Evolutionary conservation across 78 protist genomes (phyloP).

Genomic region (Diacronema lutheri): DNA sequence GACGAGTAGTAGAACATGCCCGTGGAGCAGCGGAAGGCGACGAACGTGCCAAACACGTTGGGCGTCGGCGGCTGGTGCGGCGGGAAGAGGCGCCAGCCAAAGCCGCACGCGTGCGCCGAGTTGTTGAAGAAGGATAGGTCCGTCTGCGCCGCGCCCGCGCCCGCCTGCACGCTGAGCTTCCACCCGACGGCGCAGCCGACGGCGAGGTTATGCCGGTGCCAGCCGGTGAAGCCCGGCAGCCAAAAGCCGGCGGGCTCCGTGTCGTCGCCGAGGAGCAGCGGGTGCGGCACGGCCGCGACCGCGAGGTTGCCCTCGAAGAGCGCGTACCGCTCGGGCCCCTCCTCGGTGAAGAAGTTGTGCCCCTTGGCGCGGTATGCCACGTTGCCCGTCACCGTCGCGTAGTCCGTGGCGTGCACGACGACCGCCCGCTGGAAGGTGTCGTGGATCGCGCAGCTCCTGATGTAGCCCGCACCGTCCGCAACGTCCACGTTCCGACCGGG

Average conservation of each 20-base stretch:
- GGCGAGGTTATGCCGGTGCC: neutral
- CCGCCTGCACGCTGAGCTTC: too few relatives aligned
- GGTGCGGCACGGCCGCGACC: neutral
- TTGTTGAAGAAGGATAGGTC: neutral
- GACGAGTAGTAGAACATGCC: too few relatives aligned
- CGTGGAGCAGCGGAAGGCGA: neutral
- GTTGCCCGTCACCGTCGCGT: neutral
- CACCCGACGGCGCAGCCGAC: neutral
- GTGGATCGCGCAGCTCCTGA: neutral
- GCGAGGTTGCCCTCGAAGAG: neutral
- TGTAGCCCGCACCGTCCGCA: neutral
- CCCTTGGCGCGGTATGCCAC: neutral
- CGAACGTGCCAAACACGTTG: neutral
- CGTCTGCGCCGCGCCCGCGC: too few relatives aligned
- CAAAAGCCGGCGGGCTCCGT: neutral
- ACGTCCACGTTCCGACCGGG: too few relatives aligned
- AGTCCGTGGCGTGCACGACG: neutral
- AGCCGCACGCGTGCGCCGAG: neutral
- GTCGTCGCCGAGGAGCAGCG: neutral
- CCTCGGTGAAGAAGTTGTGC: neutral
- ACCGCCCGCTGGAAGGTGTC: neutral
- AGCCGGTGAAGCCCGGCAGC: neutral
- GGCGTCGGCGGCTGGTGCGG: neutral
- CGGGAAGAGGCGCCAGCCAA: neutral
- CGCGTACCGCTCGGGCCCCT: neutral